phyloP scores from a whole-genome alignment of 2,329 filamentous ascomycete genomes.

The Scorias spongiosa region DNA sequence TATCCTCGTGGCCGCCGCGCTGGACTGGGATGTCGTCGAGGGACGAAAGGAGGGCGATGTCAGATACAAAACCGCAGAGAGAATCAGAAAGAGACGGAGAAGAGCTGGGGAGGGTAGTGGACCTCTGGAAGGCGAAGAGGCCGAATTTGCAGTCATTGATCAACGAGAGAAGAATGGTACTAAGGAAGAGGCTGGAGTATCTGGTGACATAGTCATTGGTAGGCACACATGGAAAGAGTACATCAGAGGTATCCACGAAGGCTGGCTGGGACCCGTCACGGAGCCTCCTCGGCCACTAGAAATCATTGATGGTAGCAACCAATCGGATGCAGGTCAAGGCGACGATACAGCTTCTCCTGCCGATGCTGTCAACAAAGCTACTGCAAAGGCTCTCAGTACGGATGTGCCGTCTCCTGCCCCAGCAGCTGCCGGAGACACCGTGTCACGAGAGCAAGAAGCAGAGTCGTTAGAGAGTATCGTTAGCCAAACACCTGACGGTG shows the following conservation, averaged over 20 bases:
- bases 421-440: constrained; percentile 2
- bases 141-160: constrained; percentile 46
- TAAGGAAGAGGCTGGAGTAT: constrained; percentile 54
- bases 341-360: constrained; percentile 11
- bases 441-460: constrained; percentile 4
- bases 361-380: constrained; percentile 14
- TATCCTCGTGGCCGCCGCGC: constrained; percentile 68
- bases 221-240: constrained; percentile 97
- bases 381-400: constrained; percentile 5
- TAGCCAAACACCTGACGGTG: constrained; percentile 2
- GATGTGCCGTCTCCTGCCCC: constrained; percentile 4
- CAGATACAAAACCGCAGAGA: constrained; percentile 70
- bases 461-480: constrained; percentile 1
- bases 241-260: constrained; percentile 80
- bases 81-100: constrained; percentile 52
- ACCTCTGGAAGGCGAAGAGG: constrained; percentile 33
- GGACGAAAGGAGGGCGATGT: constrained; percentile 87
- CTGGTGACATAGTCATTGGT: constrained; percentile 78
- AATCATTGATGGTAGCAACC: constrained; percentile 4
- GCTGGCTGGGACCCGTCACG: constrained; percentile 79
- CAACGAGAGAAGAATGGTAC: constrained; percentile 53
- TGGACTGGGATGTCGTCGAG: constrained; percentile 95
- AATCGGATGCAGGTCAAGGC: constrained; percentile 4
- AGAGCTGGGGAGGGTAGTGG: constrained; percentile 40
- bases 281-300: constrained; percentile 31